Conservation (phyloP, 345 rosid species). For the Moricandia arvensis region DNA sequence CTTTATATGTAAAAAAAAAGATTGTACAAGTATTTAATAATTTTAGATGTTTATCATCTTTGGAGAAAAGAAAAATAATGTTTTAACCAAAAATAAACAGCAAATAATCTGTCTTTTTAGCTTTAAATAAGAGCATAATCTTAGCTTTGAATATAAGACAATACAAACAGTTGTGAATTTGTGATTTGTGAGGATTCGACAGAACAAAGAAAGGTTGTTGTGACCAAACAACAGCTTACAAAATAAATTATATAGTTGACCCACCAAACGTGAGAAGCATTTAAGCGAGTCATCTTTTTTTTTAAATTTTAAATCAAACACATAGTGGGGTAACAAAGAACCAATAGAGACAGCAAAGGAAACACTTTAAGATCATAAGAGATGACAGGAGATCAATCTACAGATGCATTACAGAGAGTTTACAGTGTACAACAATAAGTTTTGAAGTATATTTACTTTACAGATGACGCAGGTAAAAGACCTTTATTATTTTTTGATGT, state of each 20-base stretch:
- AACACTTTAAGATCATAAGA: neutral
- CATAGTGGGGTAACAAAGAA: no score
- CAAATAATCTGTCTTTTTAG: neutral
- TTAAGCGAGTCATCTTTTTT: neutral
- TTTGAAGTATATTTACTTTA: neutral
- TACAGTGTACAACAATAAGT: conserved; percentile 1
- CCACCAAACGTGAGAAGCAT: conserved; percentile 37
- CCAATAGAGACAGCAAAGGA: neutral
- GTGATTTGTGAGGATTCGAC: neutral
- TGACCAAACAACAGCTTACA: neutral
- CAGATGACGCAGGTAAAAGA: neutral
- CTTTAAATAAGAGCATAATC: neutral
- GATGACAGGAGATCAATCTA: neutral
- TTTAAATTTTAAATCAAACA: no score
- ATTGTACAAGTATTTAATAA: neutral
- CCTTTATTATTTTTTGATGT: neutral
- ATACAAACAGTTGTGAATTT: neutral
- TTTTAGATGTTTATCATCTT: neutral
- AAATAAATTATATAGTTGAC: conserved; percentile 1
- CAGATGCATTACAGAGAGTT: neutral
- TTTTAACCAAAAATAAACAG: neutral
- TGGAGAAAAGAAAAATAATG: neutral
- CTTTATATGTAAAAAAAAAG: neutral
- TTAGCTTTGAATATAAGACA: neutral
- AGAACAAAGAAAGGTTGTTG: conserved; percentile 8